These are phyloP conservation scores for Plasmodium ovale DNA, from an alignment of 169 alveolate species.

Conservation along the genomic window DNA sequence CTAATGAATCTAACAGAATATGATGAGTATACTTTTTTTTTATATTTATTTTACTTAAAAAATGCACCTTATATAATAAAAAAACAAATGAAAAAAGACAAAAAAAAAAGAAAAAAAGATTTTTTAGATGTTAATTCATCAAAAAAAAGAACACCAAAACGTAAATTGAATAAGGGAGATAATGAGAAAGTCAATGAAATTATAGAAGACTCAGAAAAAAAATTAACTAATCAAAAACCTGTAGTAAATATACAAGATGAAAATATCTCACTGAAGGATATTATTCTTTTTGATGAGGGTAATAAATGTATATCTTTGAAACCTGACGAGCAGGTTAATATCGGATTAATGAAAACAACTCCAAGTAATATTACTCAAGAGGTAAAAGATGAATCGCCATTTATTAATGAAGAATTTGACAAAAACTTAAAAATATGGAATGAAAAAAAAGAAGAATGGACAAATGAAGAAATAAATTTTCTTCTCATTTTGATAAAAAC, in stretches of 20 bases:
- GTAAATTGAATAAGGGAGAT: constrained; percentile 42
- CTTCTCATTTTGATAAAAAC: constrained; percentile 67
- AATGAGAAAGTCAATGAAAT: constrained; percentile 20
- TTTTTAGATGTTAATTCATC: constrained; percentile 44
- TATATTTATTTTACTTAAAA: constrained; percentile 71
- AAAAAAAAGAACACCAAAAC: constrained; percentile 60
- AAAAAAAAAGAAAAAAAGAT: constrained; percentile 60
- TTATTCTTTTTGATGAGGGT: background rate
- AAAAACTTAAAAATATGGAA: constrained; percentile 29
- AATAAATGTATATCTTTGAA: background rate
- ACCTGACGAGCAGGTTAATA: background rate
- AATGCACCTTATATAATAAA: constrained; percentile 57
- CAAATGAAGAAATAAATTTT: constrained; percentile 50
- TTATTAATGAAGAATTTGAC: constrained; percentile 8
- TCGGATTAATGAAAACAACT: background rate
- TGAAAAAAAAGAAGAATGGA: constrained; percentile 41
- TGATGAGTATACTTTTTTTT: constrained; percentile 63
- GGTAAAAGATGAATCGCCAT: background rate
- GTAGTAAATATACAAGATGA: constrained; percentile 10
- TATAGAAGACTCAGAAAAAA: constrained; percentile 21
- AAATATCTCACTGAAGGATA: constrained; percentile 7
- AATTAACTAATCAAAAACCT: background rate
- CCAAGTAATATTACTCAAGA: background rate
- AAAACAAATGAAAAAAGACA: constrained; percentile 69
- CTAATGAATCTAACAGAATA: constrained; percentile 52